A percentile compares a stretch with the other conserved stretches of the same genome.
phyloP scores from a whole-genome alignment of 768 basidiomycete genomes.

The Omphalotus guepiniiformis region DNA sequence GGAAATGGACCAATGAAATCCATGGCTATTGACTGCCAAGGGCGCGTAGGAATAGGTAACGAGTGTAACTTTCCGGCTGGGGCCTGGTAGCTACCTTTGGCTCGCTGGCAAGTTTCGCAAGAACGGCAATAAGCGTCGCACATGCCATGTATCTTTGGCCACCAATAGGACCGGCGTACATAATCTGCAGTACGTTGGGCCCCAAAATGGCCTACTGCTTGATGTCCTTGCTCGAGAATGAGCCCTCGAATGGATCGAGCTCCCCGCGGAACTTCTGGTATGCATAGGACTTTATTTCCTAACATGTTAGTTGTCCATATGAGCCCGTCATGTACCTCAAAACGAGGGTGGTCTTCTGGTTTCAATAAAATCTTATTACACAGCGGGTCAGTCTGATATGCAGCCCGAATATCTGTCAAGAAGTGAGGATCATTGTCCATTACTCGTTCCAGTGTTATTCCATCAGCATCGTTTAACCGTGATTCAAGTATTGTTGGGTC shows the following conservation, averaged over 20 bases:
- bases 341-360: slow-evolving; percentile 8
- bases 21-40: slow-evolving; percentile 18
- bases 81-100: neutral
- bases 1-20: slow-evolving; percentile 2
- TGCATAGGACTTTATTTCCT: slow-evolving; percentile 1
- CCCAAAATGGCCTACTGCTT: slow-evolving; percentile 22
- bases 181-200: slow-evolving; percentile 6
- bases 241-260: slow-evolving; percentile 7
- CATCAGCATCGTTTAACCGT: neutral
- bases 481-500: slow-evolving; percentile 3
- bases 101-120: slow-evolving; percentile 11
- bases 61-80: slow-evolving; percentile 11
- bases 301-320: slow-evolving; percentile 4
- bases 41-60: slow-evolving; percentile 13
- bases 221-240: slow-evolving; percentile 18
- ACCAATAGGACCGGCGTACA: slow-evolving; percentile 13
- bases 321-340: neutral
- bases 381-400: neutral
- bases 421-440: neutral
- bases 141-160: slow-evolving; percentile 7
- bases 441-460: neutral
- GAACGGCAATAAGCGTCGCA: slow-evolving; percentile 3
- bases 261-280: neutral
- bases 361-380: slow-evolving; percentile 7
- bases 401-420: neutral